Conservation (phyloP, 306 rosid species). For the Lathyrus aphaca region DNA sequence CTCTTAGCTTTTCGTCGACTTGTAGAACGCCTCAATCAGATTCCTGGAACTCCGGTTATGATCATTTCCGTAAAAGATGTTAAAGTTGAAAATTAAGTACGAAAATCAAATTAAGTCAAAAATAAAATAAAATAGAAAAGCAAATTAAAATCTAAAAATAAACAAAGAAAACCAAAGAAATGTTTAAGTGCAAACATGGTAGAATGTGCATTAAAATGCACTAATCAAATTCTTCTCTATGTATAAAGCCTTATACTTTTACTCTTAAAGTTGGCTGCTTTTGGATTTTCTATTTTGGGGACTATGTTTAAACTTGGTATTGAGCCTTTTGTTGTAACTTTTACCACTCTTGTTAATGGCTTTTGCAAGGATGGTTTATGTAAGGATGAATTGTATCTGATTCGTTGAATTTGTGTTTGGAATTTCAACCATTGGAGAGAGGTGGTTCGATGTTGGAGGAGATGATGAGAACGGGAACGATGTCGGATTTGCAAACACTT, state of each 20-base stretch:
- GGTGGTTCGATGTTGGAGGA: constrained; percentile 34
- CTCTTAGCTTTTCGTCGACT: no score
- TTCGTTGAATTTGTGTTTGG: constrained; percentile 38
- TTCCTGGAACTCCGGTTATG: no score
- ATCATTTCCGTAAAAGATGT: no score
- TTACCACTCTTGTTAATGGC: constrained; percentile 45
- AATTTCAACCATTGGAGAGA: constrained; percentile 45
- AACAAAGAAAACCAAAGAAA: no score
- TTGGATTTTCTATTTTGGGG: constrained; percentile 48
- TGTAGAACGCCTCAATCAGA: no score
- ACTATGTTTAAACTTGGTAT: constrained; percentile 47
- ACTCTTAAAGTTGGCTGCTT: constrained; percentile 28
- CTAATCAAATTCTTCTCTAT: constrained; percentile 7
- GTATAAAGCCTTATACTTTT: constrained; percentile 33
- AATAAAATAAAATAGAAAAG: no score
- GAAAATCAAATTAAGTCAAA: no score
- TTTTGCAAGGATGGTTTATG: constrained; percentile 46
- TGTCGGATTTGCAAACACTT: constrained; percentile 38
- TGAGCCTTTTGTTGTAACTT: constrained; percentile 41
- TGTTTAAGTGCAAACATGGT: no score
- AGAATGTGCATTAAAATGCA: no score
- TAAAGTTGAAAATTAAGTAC: no score
- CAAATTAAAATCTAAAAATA: no score
- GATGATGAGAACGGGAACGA: constrained; percentile 33
- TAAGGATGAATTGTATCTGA: constrained; percentile 47